These are phyloP conservation scores for Hypomontagnella submonticulosa DNA, from an alignment of 495 filamentous ascomycete genomes.

Conservation along the genomic window DNA sequence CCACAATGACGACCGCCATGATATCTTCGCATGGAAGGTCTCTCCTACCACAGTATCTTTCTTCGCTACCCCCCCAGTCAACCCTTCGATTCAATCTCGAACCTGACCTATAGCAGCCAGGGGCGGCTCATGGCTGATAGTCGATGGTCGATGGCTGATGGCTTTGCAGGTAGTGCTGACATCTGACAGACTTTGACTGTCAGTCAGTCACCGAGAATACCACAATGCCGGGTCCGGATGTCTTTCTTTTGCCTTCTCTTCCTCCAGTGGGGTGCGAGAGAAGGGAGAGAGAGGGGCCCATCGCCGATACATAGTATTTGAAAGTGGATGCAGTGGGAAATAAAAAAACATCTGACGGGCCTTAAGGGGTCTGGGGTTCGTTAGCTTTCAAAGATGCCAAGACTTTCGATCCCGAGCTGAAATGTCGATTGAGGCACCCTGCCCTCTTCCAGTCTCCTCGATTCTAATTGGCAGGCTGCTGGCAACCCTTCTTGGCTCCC, in stretches of 20 bases:
- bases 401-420: conserved; percentile 47
- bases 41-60: neutral
- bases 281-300: conserved; percentile 9
- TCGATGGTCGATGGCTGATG: conserved; percentile 7
- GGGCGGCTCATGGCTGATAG: conserved; percentile 10
- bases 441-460: conserved; percentile 19
- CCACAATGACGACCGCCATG: conserved; percentile 40
- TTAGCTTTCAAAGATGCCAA: conserved; percentile 36
- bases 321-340: conserved; percentile 33
- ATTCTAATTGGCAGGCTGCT: conserved; percentile 37
- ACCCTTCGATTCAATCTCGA: conserved; percentile 33
- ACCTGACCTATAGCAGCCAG: conserved; percentile 22
- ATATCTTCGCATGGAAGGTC: conserved; percentile 7
- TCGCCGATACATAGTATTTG: conserved; percentile 29
- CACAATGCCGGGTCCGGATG: conserved; percentile 32
- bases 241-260: conserved; percentile 1
- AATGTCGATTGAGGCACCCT: conserved; percentile 49
- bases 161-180: conserved; percentile 14
- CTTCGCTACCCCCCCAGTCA: neutral
- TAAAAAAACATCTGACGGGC: conserved; percentile 36
- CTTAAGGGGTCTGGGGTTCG: conserved; percentile 41
- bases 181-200: conserved; percentile 31
- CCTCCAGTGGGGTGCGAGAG: conserved; percentile 24
- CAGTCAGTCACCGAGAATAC: conserved; percentile 26
- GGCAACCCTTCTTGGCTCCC: conserved; percentile 38